Evolutionary conservation across 352 stramenopile genomes (phyloP).

Genomic region (Hyaloperonospora brassicae): DNA sequence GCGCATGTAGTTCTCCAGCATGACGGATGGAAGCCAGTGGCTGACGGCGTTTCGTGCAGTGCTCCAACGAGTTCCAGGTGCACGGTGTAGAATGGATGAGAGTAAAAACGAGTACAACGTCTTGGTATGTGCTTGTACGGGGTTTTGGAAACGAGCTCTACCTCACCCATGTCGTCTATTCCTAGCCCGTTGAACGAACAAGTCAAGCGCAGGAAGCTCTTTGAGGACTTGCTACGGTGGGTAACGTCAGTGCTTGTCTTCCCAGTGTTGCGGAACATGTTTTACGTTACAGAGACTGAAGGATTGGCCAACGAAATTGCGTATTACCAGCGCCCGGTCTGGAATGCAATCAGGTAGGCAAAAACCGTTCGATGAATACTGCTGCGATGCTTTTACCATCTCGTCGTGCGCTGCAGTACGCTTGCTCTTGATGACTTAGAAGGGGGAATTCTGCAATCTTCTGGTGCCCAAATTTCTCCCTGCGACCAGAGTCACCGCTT

Average conservation of each 20-base stretch:
- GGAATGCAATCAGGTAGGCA: conserved; percentile 44
- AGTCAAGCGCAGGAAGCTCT: conserved; percentile 33
- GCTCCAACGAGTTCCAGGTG: conserved; percentile 30
- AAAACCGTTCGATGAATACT: not conserved
- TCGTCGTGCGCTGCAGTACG: conserved; percentile 18
- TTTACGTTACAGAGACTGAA: conserved; percentile 72
- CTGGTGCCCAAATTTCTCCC: conserved; percentile 3
- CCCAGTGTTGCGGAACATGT: conserved; percentile 49
- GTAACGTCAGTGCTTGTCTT: conserved; percentile 40
- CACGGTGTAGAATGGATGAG: conserved; percentile 39
- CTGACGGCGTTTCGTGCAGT: conserved; percentile 16
- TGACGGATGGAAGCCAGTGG: not conserved
- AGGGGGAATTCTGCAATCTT: conserved; percentile 31
- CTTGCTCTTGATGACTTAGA: conserved; percentile 46
- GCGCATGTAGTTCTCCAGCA: not conserved
- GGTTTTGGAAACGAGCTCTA: not conserved
- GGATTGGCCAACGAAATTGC: conserved; percentile 56
- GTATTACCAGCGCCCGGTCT: conserved; percentile 62
- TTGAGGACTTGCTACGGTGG: conserved; percentile 39
- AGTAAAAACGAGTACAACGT: conserved; percentile 11
- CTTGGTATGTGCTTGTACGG: conserved; percentile 21
- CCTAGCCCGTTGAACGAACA: conserved; percentile 51
- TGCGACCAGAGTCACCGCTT: conserved; percentile 13
- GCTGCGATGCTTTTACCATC: not conserved
- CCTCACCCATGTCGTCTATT: conserved; percentile 1